Base-by-base conservation (phyloP, 2,329 filamentous ascomycete species). In the Rasamsonia emersonii region DNA sequence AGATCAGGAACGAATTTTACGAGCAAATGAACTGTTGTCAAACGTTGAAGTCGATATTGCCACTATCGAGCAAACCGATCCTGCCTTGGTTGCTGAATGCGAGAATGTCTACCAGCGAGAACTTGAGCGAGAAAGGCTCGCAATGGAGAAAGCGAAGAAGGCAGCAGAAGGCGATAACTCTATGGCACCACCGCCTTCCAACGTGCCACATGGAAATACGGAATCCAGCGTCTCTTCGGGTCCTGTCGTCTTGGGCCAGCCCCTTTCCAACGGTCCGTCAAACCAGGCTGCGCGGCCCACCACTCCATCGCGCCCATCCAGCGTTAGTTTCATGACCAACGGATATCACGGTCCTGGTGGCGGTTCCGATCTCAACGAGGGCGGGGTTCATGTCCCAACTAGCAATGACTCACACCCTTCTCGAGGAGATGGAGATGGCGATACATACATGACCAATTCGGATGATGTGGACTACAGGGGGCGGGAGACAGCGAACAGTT, bases 11-110 rank as follows among this genome's bases (percentile, higher is more conserved):
- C 73, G 86, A 24, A 77, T 80, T 2, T 64, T 95, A 32, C 91
- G 88, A 55, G 88, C 86, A 1, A 93, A 93, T 38, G 91, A 98
- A 61, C 77, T 98, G 47, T 67, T 88, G 20, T 78, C 86, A 14
- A 96, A 96, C 50, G 89, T 95, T 2, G 86, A 95, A 53, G 89
- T 96, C 19, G 89, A 96, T 58, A 81, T 96, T 41, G 77, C 77
- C 25, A 76, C 74, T 28, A 78, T 95, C 35, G 80, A 86, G 49
- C 67, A 69, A 24, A 71, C 58, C 5, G 66, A 82, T 41, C 75
- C 82, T 9, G 67, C 65, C 8, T 65, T 82, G 19, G 67, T 81
- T 24, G 60, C 65, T 2, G 80, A 91, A 48, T 95, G 86, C 65
- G 86, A 95, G 43, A 79, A 75, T 28, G 72, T 95, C 3, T 88